Conservation (phyloP, 2,329 filamentous ascomycete species). For the Fusarium denticulatum region DNA sequence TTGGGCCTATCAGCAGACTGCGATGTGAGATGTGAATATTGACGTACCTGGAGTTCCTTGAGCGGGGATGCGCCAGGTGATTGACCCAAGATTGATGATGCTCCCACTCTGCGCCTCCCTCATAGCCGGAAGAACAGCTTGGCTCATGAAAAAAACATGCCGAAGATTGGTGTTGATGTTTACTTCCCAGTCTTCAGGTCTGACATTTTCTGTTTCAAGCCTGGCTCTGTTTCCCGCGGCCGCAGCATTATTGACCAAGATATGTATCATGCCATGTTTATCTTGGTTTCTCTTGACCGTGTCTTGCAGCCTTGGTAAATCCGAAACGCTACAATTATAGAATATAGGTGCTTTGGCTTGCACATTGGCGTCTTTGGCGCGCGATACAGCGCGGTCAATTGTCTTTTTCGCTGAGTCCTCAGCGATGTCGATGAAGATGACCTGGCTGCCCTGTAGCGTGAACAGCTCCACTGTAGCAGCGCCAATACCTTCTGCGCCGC, state of each 20-base stretch:
- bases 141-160: constrained; percentile 71
- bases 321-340: constrained; percentile 54
- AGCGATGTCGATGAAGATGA: constrained; percentile 56
- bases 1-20: background rate
- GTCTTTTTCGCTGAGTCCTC: constrained; percentile 42
- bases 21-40: fast-evolving
- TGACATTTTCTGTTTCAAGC: constrained; percentile 48
- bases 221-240: constrained; percentile 35
- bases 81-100: constrained; percentile 65
- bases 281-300: constrained; percentile 48
- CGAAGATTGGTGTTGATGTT: constrained; percentile 57
- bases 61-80: constrained; percentile 57
- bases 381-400: constrained; percentile 36
- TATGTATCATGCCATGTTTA: constrained; percentile 65
- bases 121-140: constrained; percentile 75
- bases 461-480: constrained; percentile 56
- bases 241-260: constrained; percentile 87
- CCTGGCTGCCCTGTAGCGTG: constrained; percentile 54
- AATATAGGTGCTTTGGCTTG: constrained; percentile 47
- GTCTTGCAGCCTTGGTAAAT: constrained; percentile 47
- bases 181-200: constrained; percentile 53
- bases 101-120: constrained; percentile 52
- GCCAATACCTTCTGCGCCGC: constrained; percentile 60
- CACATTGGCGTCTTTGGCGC: constrained; percentile 17
- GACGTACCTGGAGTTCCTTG: constrained; percentile 50